phyloP scores from a whole-genome alignment of 2,329 filamentous ascomycete species.

The Annulohypoxylon truncatum region DNA sequence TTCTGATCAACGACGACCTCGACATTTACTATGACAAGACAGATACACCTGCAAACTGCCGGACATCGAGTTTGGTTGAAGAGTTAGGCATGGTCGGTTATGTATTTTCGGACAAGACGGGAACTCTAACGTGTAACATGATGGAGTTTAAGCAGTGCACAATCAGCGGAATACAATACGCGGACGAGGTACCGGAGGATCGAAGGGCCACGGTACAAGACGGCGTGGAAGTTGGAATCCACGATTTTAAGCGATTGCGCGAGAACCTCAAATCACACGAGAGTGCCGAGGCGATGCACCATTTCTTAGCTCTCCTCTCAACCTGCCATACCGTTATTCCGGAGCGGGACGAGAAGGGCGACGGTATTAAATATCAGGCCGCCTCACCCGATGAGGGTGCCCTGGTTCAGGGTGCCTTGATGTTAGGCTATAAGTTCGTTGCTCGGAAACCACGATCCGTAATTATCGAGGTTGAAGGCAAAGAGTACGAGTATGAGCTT shows the following conservation, averaged over 20 bases:
- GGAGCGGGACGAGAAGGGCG: slow-evolving; percentile 80
- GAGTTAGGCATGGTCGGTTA: slow-evolving; percentile 98
- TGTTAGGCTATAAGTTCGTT: slow-evolving; percentile 88
- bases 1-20: slow-evolving; percentile 95
- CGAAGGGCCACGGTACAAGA: slow-evolving; percentile 83
- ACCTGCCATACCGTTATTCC: slow-evolving; percentile 98
- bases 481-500: slow-evolving; percentile 85
- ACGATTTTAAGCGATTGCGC: slow-evolving; percentile 82
- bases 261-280: slow-evolving; percentile 73
- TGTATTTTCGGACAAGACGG: slow-evolving; percentile 98
- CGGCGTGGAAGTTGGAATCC: slow-evolving; percentile 80
- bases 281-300: slow-evolving; percentile 68
- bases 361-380: slow-evolving; percentile 95
- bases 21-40: slow-evolving; percentile 98
- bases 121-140: slow-evolving; percentile 95
- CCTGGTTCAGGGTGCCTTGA: slow-evolving; percentile 89
- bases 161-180: slow-evolving; percentile 94
- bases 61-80: slow-evolving; percentile 95
- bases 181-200: slow-evolving; percentile 91
- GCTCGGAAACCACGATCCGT: slow-evolving; percentile 91
- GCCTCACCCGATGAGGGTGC: slow-evolving; percentile 97
- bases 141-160: slow-evolving; percentile 99
- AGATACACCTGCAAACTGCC: slow-evolving; percentile 93
- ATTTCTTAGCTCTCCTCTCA: slow-evolving; percentile 87
- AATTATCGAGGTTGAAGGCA: slow-evolving; percentile 80